Base-by-base conservation (phyloP, 371 early-diverging fungal genomes). In the Rhizopus sp. region DNA sequence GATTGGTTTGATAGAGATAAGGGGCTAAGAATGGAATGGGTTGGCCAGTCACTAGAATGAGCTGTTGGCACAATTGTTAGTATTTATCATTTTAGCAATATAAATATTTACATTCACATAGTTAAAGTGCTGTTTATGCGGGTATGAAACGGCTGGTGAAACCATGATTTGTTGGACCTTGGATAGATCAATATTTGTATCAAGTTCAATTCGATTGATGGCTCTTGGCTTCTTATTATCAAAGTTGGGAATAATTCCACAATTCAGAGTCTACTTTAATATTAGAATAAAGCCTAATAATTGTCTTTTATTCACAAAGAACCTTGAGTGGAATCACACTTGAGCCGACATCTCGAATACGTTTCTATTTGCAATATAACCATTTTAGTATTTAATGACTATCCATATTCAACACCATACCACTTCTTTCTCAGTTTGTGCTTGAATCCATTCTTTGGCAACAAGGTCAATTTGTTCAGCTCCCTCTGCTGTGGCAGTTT, bases 151-250 rank as follows among this genome's bases (percentile, higher is more conserved):
- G 5, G 81, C 68, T 12, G 83, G 77, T 7, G 87, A 86, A 3
- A 84, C 82, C 87, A 86, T 84, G 55, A 86, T 68, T 68, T 86
- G 84, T 40, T 80, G 73, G 16, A 82, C 59, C 49, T 79, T 76
- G 29, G 64, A 68, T 45, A 86, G 68, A 57, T 84, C 84, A 60
- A 74, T 65, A 15, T 64, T 63, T 12, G 83, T 75, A 53, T 82
- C 80, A 7, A 84, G 59, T 55, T 86, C 87, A 32, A 86, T 67
- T 17, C 87, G 76, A 60, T 86, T 84, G 63, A 86, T 76, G 0
- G 82, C 81, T 40, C 65, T 65, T 1, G 84, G 70, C 52, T 62
- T 69, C 31, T 76, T 78, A 38, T 78, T 70, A 38, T 81, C 78
- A 50, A 82, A 69, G 44, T 84, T 77, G 8, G 81, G 73, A 12